Percentiles rank a stretch among this genome's conserved stretches.
phyloP scores from a whole-genome alignment of 208 protist genomes.

The Giardia muris region DNA sequence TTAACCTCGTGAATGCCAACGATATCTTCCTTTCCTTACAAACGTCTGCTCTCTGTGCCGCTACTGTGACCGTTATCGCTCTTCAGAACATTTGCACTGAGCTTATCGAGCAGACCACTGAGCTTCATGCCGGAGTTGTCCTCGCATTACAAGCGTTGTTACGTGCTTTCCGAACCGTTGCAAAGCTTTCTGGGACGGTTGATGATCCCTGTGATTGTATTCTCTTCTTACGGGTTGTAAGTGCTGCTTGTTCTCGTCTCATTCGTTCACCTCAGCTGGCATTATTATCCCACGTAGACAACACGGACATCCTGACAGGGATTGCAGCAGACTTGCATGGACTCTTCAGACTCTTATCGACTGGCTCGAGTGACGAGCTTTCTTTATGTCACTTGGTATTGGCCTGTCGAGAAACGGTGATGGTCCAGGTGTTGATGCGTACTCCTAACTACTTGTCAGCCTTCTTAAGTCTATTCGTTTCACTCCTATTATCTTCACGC shows the following conservation, averaged over 20 bases:
- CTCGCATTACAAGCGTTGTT: not conserved
- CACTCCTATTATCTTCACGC: not conserved
- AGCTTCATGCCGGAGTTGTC: not conserved
- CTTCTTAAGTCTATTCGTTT: not conserved
- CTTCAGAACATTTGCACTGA: not conserved
- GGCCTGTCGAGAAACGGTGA: not conserved
- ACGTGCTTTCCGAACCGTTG: not conserved
- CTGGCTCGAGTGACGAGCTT: not conserved
- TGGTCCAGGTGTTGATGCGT: not conserved
- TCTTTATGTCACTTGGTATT: not conserved
- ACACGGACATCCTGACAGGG: not conserved
- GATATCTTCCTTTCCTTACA: not conserved
- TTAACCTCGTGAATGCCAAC: not conserved
- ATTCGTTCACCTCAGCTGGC: not conserved
- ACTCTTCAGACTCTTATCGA: not conserved
- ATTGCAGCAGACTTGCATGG: not conserved
- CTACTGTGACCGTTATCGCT: not conserved
- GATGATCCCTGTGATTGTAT: not conserved
- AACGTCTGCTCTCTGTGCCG: not conserved
- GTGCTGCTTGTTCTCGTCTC: not conserved
- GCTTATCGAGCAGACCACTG: not conserved
- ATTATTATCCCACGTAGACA: not conserved
- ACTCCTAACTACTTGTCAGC: not conserved
- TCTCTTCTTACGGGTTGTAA: not conserved
- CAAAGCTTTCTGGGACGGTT: not conserved